Conservation (phyloP, 306 rosid genomes). For the Cucurbita maxima region DNA sequence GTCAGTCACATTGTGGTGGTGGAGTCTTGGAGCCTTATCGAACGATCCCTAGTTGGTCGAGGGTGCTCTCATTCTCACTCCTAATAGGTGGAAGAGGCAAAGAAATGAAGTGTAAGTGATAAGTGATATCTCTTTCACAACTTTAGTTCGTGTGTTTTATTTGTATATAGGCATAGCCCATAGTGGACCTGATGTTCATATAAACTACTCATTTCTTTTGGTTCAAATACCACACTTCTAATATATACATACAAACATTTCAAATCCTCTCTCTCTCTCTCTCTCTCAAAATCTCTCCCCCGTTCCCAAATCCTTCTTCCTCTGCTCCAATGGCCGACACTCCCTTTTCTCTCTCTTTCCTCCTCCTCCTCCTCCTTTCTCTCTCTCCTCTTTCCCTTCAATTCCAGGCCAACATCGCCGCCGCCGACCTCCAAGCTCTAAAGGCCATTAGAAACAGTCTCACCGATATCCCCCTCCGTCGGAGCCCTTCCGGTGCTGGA, state of each 20-base stretch:
- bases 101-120: too few relatives aligned
- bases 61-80: too few relatives aligned
- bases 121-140: not conserved
- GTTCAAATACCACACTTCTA: not conserved
- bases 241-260: not conserved
- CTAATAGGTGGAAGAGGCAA: too few relatives aligned
- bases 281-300: not conserved
- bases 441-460: constrained; percentile 32
- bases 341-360: not conserved
- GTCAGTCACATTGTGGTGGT: too few relatives aligned
- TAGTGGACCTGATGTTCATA: constrained; percentile 2
- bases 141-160: not conserved
- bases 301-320: not conserved
- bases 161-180: not conserved
- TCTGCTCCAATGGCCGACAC: not conserved
- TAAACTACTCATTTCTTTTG: not conserved
- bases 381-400: constrained; percentile 12
- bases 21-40: too few relatives aligned
- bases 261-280: not conserved
- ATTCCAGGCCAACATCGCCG: constrained; percentile 4
- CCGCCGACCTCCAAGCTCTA: constrained; percentile 44
- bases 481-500: not conserved
- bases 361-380: not conserved
- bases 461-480: constrained; percentile 31
- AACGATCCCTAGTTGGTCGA: too few relatives aligned